Base-by-base conservation (phyloP, 345 rosid genomes). In the Brassica juncea region DNA sequence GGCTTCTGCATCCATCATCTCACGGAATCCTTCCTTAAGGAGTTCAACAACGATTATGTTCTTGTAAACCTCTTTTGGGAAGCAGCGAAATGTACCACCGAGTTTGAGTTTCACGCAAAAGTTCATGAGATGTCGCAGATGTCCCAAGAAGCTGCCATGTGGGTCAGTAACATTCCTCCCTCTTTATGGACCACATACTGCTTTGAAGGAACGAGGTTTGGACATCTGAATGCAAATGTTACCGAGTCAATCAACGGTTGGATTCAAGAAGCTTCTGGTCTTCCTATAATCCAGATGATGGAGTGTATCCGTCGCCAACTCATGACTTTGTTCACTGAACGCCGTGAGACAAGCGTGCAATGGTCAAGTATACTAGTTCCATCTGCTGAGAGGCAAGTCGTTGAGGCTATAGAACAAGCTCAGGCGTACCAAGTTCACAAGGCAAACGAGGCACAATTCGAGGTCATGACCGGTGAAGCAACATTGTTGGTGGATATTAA, bases 281-380 rank as follows among this genome's bases (percentile, higher is more conserved):
- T 90, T 85, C 97, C 97, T 8, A 88, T 94, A 70, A 88, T 94
- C 76, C 98, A 92, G 86, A 94, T 92, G 97, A 86, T 91, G 95
- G 99, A 92, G 77, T 86, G 88, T 81, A 91, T 94, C 72, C 86
- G 97, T 68, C 86, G 99, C 84, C 94, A 92, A 68, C 84, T 94
- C 16, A 92, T 94, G 97, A 90, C 90, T 34, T 80, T 90, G 92
- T 94, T 92, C 85, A 91, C 89, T 55, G 95, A 90, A 73, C 91
- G 97, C 52, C 89, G 95, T 15, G 99, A 92, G 84, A 78, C 84
- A 28, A 91, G 97, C 67, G 80, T 89, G 91, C 94, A 92, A 70
- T 94, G 99, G 97, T 79, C 91, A 52, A 87, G 91, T 44, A 83
- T 86, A 59, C 95, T 94, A 35, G 95, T 91, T 62, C 99, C 99